Conservation (phyloP, 2,329 filamentous ascomycete species). For the Scorias spongiosa region DNA sequence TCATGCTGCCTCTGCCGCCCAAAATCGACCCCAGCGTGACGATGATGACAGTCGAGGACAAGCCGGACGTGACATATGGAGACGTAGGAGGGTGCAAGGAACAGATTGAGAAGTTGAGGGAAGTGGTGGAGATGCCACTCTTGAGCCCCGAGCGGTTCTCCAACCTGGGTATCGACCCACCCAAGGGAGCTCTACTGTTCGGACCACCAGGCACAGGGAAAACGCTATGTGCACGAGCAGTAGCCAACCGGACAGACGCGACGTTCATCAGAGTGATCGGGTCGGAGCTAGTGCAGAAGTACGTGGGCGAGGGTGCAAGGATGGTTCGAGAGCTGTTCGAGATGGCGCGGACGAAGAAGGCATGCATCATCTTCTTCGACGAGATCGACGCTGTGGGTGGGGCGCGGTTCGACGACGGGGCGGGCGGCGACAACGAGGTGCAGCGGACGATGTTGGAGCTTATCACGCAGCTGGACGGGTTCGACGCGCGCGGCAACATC, state of each 20-base stretch:
- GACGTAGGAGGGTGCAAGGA: constrained; percentile 99
- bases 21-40: constrained; percentile 99
- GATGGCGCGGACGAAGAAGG: constrained; percentile 98
- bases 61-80: constrained; percentile 96
- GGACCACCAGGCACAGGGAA: constrained; percentile 97
- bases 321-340: constrained; percentile 99
- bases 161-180: constrained; percentile 95
- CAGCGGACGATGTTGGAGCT: constrained; percentile 96
- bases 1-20: constrained; percentile 83
- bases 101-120: constrained; percentile 96
- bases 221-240: constrained; percentile 90
- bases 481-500: constrained; percentile 93
- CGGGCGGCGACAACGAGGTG: constrained; percentile 93
- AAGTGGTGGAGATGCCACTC: constrained; percentile 97
- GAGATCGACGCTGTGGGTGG: constrained; percentile 95
- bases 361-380: constrained; percentile 99
- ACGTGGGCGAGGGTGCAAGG: constrained; percentile 91
- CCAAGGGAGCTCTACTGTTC: constrained; percentile 92
- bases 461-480: constrained; percentile 92
- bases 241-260: constrained; percentile 93
- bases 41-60: constrained; percentile 99
- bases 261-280: constrained; percentile 98
- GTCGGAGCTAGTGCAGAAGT: constrained; percentile 95
- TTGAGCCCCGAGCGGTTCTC: constrained; percentile 94
- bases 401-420: constrained; percentile 90